Base-by-base conservation (phyloP, 495 filamentous ascomycete species). In the Chaetomium tenue region DNA sequence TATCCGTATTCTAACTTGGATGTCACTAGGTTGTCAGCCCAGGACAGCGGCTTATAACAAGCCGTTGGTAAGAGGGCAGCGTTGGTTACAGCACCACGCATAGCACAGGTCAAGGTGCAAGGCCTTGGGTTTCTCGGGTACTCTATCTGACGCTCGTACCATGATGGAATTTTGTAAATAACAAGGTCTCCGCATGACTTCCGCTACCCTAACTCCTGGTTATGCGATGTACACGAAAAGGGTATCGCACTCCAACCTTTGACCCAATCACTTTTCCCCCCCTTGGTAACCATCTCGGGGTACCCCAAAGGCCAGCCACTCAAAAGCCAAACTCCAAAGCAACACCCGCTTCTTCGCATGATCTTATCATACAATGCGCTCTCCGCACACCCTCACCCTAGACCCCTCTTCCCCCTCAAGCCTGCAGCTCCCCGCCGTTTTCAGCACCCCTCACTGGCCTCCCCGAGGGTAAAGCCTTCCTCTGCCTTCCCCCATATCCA, bases 381-480 rank as follows among this genome's bases (percentile, higher is more conserved):
- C 28, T 30, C 28, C 28, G 28, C 28, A 30, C 40, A 37, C 33
- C 33, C 8, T 37, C 44, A 18, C 44, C n/a, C 3, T n/a, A 20
- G 13, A 18, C 44, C 5, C n/a, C 4, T 22, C 18, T 7, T 1
- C 18, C 18, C 18, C n/a, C 9, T 47, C n/a, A n/a, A n/a, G 18
- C 5, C 44, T 47, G 9, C 48, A 11, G 8, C 23, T 5, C 48
- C 12, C 12, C 23, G 4, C 9, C n/a, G 16, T 20, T 46, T 26
- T 50, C 42, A 37, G 20, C 58, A 22, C 4, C 46, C 28, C 13
- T 37, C 6, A 15, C 28, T 46, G 60, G 51, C 39, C 60, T 16
- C 18, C 51, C 60, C 37, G 51, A 46, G 37, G 60, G 60, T 25
- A 63, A 26, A 11, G 60, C 51, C 51, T 56, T 63, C 51, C 60